A percentile compares a stretch with the other conserved stretches of the same genome.
phyloP scores from a whole-genome alignment of 2,329 filamentous ascomycete genomes.

The Aureobasidium zeae region DNA sequence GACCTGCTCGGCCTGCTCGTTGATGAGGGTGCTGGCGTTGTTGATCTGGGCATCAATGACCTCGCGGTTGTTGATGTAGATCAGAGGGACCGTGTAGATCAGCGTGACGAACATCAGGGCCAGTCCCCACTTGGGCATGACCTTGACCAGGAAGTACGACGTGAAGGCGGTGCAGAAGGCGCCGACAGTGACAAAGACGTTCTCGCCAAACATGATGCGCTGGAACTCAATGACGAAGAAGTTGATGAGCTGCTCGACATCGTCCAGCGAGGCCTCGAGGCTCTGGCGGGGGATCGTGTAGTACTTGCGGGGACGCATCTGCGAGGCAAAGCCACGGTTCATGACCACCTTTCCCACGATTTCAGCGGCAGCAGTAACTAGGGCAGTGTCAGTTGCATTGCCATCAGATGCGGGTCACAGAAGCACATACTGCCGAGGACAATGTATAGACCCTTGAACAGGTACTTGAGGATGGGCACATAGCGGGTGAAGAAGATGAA shows the following conservation, averaged over 20 bases:
- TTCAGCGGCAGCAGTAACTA: constrained; percentile 50
- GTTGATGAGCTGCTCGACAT: constrained; percentile 56
- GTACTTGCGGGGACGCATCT: constrained; percentile 55
- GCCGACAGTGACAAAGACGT: constrained; percentile 49
- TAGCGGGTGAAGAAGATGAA: constrained; percentile 57
- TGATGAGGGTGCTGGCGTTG: constrained; percentile 45
- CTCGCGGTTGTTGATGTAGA: constrained; percentile 58
- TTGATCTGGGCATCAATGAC: constrained; percentile 52
- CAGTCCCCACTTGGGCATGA: constrained; percentile 57
- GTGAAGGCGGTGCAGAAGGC: constrained; percentile 51
- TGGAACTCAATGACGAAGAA: constrained; percentile 62
- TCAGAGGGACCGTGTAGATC: constrained; percentile 50
- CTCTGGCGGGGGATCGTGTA: constrained; percentile 57
- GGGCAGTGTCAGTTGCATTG: constrained; percentile 18
- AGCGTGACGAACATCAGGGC: constrained; percentile 47
- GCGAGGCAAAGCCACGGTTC: constrained; percentile 50
- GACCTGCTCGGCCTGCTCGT: constrained; percentile 50
- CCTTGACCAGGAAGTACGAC: constrained; percentile 57
- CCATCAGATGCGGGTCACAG: background rate
- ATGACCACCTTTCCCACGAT: constrained; percentile 47
- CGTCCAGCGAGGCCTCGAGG: constrained; percentile 51
- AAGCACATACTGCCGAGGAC: constrained; percentile 46
- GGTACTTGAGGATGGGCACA: constrained; percentile 52
- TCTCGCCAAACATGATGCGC: constrained; percentile 57
- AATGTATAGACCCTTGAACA: constrained; percentile 51